phyloP scores from a whole-genome alignment of 2,329 filamentous ascomycete species.

The Ophiostoma angusticollis region DNA sequence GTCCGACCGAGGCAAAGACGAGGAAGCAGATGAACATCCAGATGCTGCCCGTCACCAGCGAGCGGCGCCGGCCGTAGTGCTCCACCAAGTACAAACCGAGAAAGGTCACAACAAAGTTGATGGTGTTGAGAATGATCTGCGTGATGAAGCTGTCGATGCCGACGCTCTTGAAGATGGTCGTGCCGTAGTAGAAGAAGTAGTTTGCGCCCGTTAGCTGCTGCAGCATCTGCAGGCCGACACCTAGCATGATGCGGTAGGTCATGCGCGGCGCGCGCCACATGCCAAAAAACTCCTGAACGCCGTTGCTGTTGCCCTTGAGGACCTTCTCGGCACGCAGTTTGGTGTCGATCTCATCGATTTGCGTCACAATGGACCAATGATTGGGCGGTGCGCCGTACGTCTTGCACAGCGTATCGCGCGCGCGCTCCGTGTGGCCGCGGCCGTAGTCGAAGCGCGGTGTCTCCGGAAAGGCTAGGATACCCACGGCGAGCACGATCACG shows the following conservation, averaged over 20 bases:
- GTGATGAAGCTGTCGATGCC: slow-evolving; percentile 55
- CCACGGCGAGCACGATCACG: slow-evolving; percentile 37
- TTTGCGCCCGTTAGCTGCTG: slow-evolving; percentile 56
- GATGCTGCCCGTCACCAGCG: slow-evolving; percentile 50
- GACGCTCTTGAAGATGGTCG: slow-evolving; percentile 52
- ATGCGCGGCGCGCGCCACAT: slow-evolving; percentile 49
- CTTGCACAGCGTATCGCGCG: slow-evolving; percentile 7
- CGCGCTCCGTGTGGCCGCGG: slow-evolving; percentile 7
- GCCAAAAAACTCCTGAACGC: slow-evolving; percentile 38
- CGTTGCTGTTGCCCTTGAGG: slow-evolving; percentile 29
- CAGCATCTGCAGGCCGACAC: slow-evolving; percentile 49
- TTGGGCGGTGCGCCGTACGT: slow-evolving; percentile 10
- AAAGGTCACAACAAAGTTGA: slow-evolving; percentile 43
- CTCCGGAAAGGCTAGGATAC: slow-evolving; percentile 42
- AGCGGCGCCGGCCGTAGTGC: slow-evolving; percentile 53
- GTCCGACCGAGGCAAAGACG: slow-evolving; percentile 48
- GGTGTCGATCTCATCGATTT: slow-evolving; percentile 11
- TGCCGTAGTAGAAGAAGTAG: slow-evolving; percentile 47
- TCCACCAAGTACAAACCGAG: slow-evolving; percentile 57
- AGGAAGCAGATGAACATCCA: slow-evolving; percentile 57
- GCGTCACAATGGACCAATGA: slow-evolving; percentile 10
- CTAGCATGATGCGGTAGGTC: slow-evolving; percentile 51
- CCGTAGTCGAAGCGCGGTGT: slow-evolving; percentile 32
- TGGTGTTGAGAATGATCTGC: slow-evolving; percentile 42
- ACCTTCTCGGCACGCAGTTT: slow-evolving; percentile 28